A percentile compares a stretch with the other conserved stretches of the same genome.
Evolutionary conservation across 2,329 filamentous ascomycete species (phyloP).

Genomic region (Orbilia javanica): DNA sequence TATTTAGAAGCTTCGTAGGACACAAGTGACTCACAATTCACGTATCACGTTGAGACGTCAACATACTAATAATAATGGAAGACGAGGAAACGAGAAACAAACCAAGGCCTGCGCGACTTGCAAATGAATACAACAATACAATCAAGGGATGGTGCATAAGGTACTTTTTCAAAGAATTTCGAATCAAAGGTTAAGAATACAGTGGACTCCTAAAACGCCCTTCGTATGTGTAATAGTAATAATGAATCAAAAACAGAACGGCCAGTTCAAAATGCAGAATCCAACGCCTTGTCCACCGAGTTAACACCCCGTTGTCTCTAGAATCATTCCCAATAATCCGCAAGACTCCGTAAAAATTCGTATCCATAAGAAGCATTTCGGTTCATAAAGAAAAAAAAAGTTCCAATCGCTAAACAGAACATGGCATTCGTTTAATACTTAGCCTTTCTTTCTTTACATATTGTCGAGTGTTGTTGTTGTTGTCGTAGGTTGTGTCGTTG

Average conservation of each 20-base stretch:
- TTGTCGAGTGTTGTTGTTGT: background rate
- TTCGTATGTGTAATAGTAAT: slow-evolving; percentile 3
- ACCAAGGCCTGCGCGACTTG: too few relatives aligned
- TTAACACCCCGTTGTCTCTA: slow-evolving; percentile 3
- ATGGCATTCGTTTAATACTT: slow-evolving; percentile 56
- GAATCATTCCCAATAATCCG: slow-evolving; percentile 13
- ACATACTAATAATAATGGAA: too few relatives aligned
- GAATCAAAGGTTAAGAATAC: slow-evolving; percentile 38
- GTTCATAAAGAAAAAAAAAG: slow-evolving; percentile 42
- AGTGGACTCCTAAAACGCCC: slow-evolving; percentile 48
- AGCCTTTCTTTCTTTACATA: slow-evolving; percentile 49
- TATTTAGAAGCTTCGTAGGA: background rate
- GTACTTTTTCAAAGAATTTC: slow-evolving; percentile 16
- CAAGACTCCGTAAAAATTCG: slow-evolving; percentile 44
- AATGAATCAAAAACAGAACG: slow-evolving; percentile 3
- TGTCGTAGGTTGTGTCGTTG: slow-evolving; percentile 24
- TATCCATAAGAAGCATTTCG: slow-evolving; percentile 56
- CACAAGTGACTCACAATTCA: background rate
- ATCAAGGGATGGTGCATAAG: background rate
- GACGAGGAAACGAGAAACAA: too few relatives aligned
- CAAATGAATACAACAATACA: background rate
- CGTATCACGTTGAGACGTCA: background rate
- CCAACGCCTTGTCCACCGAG: slow-evolving; percentile 16
- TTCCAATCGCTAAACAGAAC: slow-evolving; percentile 40
- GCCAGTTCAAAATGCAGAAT: slow-evolving; percentile 17